Evolutionary conservation across 108 stramenopile genomes (phyloP).

Genomic region (Pseudonitzschia pungens): DNA sequence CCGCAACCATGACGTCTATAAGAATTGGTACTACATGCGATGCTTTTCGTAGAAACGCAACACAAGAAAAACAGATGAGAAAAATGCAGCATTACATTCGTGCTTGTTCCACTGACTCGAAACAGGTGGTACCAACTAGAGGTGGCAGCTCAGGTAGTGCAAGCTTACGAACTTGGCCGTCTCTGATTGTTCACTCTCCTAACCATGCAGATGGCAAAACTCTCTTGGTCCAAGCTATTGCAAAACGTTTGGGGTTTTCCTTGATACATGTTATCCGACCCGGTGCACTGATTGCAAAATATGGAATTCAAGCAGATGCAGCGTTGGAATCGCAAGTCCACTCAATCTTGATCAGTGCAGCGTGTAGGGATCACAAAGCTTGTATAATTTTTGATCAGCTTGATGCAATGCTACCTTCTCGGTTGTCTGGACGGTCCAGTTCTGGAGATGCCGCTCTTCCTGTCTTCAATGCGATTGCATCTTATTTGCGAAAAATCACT

Average conservation of each 20-base stretch:
- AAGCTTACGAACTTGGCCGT: conserved; percentile 10
- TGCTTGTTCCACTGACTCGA: background rate
- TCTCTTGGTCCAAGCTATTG: conserved; percentile 57
- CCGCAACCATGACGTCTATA: conserved; percentile 16
- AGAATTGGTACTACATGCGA: conserved; percentile 42
- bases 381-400: conserved; percentile 80
- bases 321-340: conserved; percentile 74
- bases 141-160: background rate
- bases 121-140: background rate
- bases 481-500: conserved; percentile 60
- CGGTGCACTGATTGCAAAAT: conserved; percentile 67
- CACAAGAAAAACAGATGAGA: conserved; percentile 7
- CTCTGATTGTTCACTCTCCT: conserved; percentile 51
- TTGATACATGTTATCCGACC: conserved; percentile 59
- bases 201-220: conserved; percentile 66
- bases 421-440: conserved; percentile 22
- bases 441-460: conserved; percentile 63
- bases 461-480: conserved; percentile 63
- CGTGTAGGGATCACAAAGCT: conserved; percentile 33
- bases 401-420: conserved; percentile 58
- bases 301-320: conserved; percentile 71
- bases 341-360: conserved; percentile 50
- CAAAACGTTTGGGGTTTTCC: conserved; percentile 47
- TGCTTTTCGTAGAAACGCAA: conserved; percentile 19
- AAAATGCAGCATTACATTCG: conserved; percentile 16